phyloP scores from a whole-genome alignment of 2,329 filamentous ascomycete genomes.

The Ceratocystiopsis minuta region DNA sequence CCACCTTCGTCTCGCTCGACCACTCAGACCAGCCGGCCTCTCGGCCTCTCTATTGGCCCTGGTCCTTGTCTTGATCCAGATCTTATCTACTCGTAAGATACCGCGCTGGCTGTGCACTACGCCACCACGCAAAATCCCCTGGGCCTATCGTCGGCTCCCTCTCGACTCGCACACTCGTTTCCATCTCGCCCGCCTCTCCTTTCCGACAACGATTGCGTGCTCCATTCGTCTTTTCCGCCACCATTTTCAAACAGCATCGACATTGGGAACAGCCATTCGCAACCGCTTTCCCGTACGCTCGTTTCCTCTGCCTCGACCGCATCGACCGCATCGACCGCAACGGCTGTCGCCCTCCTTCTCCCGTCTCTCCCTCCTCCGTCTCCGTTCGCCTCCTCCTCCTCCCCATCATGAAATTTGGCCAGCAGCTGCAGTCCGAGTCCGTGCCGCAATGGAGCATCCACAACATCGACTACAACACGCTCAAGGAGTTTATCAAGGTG shows the following conservation, averaged over 20 bases:
- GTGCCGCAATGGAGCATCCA: constrained; percentile 71
- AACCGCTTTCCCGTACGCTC: neutral
- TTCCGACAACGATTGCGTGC: too few species aligned
- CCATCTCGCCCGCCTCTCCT: too few species aligned
- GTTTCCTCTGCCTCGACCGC: neutral
- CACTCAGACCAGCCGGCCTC: too few species aligned
- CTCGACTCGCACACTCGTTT: too few species aligned
- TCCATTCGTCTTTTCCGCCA: neutral
- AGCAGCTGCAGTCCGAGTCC: constrained; percentile 55
- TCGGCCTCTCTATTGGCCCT: too few species aligned
- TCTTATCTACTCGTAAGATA: too few species aligned
- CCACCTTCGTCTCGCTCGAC: too few species aligned
- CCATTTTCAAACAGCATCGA: neutral
- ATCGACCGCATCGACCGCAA: neutral
- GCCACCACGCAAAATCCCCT: too few species aligned
- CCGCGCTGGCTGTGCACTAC: too few species aligned
- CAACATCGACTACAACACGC: constrained; percentile 77
- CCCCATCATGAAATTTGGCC: constrained; percentile 53
- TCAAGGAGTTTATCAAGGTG: constrained; percentile 70
- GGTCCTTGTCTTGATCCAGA: too few species aligned
- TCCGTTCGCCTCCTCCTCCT: neutral
- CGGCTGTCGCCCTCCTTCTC: neutral
- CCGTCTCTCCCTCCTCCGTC: neutral
- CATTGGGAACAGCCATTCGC: neutral
- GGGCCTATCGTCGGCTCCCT: too few species aligned